A percentile compares a stretch with the other conserved stretches of the same genome.
phyloP scores from a whole-genome alignment of 805 yeast genomes.

The Sugiyamaella smithiae region DNA sequence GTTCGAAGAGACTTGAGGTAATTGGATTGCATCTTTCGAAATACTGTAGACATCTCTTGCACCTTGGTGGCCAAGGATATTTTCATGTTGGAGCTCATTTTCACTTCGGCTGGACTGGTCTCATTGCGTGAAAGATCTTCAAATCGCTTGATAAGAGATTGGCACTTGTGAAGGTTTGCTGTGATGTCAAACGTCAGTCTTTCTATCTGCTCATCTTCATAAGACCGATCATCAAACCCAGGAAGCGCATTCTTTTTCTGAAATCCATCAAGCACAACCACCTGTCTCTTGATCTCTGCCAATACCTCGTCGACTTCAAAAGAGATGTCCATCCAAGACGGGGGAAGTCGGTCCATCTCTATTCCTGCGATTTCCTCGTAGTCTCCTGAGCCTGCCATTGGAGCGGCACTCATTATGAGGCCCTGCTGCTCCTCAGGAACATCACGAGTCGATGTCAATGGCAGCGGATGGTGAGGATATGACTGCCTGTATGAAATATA shows the following conservation, averaged over 20 bases:
- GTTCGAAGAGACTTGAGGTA: slow-evolving; percentile 81
- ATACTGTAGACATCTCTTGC: slow-evolving; percentile 72
- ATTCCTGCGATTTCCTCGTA: slow-evolving; percentile 37
- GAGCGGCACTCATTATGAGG: slow-evolving; percentile 39
- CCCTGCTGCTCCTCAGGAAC: slow-evolving; percentile 59
- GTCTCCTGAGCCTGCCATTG: slow-evolving; percentile 31
- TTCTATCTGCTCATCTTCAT: slow-evolving; percentile 77
- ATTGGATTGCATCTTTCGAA: slow-evolving; percentile 83
- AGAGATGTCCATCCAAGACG: slow-evolving; percentile 72
- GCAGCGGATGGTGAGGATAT: slow-evolving; percentile 60
- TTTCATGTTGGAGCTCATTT: slow-evolving; percentile 75
- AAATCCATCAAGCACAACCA: slow-evolving; percentile 60
- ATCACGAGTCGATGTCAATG: slow-evolving; percentile 31
- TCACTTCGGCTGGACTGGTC: slow-evolving; percentile 49
- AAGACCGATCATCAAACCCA: slow-evolving; percentile 76
- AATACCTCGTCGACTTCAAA: slow-evolving; percentile 66
- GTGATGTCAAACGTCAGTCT: slow-evolving; percentile 72
- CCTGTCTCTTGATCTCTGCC: slow-evolving; percentile 48
- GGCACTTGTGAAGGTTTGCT: slow-evolving; percentile 71
- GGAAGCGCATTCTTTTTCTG: slow-evolving; percentile 85
- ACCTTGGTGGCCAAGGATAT: slow-evolving; percentile 81
- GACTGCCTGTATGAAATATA: slow-evolving; percentile 87
- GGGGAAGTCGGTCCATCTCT: slow-evolving; percentile 68
- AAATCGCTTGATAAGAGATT: slow-evolving; percentile 68
- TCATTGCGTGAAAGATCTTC: slow-evolving; percentile 41